phyloP scores from a whole-genome alignment of 139 green algal species.

The Micromonas commoda region DNA sequence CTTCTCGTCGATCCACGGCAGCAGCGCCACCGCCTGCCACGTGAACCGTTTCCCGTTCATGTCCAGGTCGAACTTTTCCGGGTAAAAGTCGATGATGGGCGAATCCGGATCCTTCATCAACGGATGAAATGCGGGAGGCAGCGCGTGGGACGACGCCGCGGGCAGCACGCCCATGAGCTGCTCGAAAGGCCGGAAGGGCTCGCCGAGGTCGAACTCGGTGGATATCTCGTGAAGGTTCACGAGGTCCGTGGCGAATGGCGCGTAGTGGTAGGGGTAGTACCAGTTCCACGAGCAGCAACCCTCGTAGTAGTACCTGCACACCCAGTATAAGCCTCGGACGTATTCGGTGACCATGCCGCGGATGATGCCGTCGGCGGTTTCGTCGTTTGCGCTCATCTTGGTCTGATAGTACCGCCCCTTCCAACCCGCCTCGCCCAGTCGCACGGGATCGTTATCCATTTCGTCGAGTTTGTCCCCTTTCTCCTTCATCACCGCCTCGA shows the following conservation, averaged over 20 bases:
- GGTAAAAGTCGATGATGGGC: conserved; percentile 96
- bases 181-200: conserved; percentile 94
- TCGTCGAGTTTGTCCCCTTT: conserved; percentile 73
- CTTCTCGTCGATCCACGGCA: conserved; percentile 95
- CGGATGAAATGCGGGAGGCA: conserved; percentile 56
- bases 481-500: conserved; percentile 66
- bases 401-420: conserved; percentile 79
- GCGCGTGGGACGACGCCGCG: conserved; percentile 68
- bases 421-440: conserved; percentile 83
- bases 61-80: conserved; percentile 85
- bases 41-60: conserved; percentile 98
- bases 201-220: conserved; percentile 65
- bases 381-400: conserved; percentile 36
- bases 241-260: conserved; percentile 96
- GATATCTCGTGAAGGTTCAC: conserved; percentile 47
- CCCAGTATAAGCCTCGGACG: conserved; percentile 90
- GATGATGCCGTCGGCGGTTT: conserved; percentile 25
- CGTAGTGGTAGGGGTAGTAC: conserved; percentile 98
- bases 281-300: conserved; percentile 43
- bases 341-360: conserved; percentile 68
- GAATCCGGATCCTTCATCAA: conserved; percentile 75
- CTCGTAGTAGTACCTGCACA: conserved; percentile 76
- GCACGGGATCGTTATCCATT: conserved; percentile 67
- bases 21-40: conserved; percentile 94
- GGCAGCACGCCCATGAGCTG: conserved; percentile 98